Evolutionary conservation across 805 yeast genomes (phyloP).

Genomic region (Dipodascopsis tothii): DNA sequence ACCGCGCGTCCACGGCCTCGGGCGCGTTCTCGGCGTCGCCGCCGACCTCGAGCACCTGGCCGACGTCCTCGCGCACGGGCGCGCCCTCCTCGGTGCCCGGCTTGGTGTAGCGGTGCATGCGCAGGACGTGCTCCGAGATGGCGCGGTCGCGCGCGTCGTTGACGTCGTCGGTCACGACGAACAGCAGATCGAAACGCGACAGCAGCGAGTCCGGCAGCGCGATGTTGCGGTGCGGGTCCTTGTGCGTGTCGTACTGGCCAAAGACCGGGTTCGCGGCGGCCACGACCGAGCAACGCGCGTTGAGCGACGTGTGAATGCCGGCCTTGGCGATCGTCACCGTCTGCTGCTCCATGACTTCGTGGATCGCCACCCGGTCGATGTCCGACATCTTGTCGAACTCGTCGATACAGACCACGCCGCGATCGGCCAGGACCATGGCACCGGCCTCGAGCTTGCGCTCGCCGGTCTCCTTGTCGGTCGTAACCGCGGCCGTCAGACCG

Average conservation of each 20-base stretch:
- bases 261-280: constrained; percentile 98
- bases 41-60: constrained; percentile 74
- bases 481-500: constrained; percentile 98
- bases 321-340: constrained; percentile 97
- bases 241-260: constrained; percentile 93
- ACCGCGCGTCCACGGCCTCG: constrained; percentile 39
- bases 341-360: constrained; percentile 99
- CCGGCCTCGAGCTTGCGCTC: constrained; percentile 96
- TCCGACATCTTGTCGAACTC: constrained; percentile 98
- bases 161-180: constrained; percentile 93
- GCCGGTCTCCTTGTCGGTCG: constrained; percentile 93
- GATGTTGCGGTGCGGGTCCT: constrained; percentile 92
- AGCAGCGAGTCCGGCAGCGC: constrained; percentile 93
- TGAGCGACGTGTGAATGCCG: constrained; percentile 91
- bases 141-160: constrained; percentile 75
- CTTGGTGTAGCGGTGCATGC: constrained; percentile 85
- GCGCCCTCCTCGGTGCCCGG: constrained; percentile 88
- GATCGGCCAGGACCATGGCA: constrained; percentile 97
- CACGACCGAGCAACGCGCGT: constrained; percentile 92
- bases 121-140: constrained; percentile 87
- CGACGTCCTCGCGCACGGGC: constrained; percentile 69
- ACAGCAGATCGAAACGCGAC: constrained; percentile 92
- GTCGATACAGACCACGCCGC: constrained; percentile 96
- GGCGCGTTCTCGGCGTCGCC: constrained; percentile 44
- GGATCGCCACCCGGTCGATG: constrained; percentile 93